phyloP scores from a whole-genome alignment of 1,139 yeast genomes.

The Kodamaea suecica region DNA sequence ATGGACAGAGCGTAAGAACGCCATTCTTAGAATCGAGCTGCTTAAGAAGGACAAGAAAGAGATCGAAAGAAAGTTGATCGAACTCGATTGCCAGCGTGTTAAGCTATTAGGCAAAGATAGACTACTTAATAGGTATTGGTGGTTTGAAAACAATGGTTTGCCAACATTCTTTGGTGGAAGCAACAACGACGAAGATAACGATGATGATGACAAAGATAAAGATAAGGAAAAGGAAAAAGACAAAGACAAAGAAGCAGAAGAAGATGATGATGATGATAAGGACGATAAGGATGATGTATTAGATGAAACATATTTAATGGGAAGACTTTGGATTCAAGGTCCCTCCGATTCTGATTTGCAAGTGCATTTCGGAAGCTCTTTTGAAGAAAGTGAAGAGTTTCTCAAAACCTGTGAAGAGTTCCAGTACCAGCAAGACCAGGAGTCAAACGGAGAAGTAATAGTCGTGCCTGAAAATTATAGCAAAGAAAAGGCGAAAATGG shows the following conservation, averaged over 20 bases:
- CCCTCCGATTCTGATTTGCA: conserved; percentile 66
- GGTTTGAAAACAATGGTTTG: conserved; percentile 87
- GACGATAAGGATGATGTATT: conserved; percentile 39
- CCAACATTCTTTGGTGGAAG: conserved; percentile 52
- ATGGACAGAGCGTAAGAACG: conserved; percentile 41
- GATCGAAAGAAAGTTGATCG: conserved; percentile 57
- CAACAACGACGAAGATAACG: conserved; percentile 38
- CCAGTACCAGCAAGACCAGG: conserved; percentile 6
- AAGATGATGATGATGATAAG: conserved; percentile 35
- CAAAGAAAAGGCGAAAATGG: background rate
- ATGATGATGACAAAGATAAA: conserved; percentile 37
- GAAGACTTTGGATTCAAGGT: conserved; percentile 91
- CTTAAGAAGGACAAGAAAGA: conserved; percentile 45
- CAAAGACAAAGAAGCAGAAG: conserved; percentile 34
- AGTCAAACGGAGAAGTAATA: no score
- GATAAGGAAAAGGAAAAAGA: conserved; percentile 38
- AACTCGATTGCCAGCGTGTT: conserved; percentile 75
- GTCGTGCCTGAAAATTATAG: no score
- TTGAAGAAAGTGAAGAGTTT: conserved; percentile 3
- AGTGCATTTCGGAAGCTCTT: conserved; percentile 25
- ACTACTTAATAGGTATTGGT: conserved; percentile 85
- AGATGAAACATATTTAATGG: conserved; percentile 74
- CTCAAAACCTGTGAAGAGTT: conserved; percentile 10
- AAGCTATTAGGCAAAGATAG: conserved; percentile 80
- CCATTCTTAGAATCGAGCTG: conserved; percentile 40